Evolutionary conservation across 2,329 filamentous ascomycete genomes (phyloP).

Genomic region (Lomentospora prolificans): DNA sequence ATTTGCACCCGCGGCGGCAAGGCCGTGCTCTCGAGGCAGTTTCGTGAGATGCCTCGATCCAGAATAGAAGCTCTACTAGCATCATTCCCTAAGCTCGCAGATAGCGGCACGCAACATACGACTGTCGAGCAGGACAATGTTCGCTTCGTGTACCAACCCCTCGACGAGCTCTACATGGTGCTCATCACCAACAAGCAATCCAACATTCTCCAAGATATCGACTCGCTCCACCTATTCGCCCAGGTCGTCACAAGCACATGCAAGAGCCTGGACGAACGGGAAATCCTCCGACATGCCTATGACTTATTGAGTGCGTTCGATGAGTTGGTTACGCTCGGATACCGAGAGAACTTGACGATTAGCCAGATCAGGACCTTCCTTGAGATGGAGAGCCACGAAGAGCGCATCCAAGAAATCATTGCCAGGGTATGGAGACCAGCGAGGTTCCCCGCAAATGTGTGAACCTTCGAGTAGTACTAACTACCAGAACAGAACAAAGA

Average conservation of each 20-base stretch:
- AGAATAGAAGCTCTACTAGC: conserved; percentile 93
- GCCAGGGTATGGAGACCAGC: conserved; percentile 56
- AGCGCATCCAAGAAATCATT: conserved; percentile 97
- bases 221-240: conserved; percentile 93
- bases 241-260: conserved; percentile 96
- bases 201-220: conserved; percentile 98
- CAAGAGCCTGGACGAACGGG: conserved; percentile 89
- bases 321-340: conserved; percentile 90
- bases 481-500: conserved; percentile 72
- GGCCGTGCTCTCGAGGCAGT: conserved; percentile 94
- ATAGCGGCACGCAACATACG: conserved; percentile 92
- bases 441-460: no score
- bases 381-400: conserved; percentile 98
- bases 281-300: conserved; percentile 90
- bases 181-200: conserved; percentile 99
- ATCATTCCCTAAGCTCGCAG: conserved; percentile 94
- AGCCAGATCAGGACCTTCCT: conserved; percentile 98
- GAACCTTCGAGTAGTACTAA: conserved; percentile 15
- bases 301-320: conserved; percentile 95
- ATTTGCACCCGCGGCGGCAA: conserved; percentile 98
- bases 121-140: conserved; percentile 99
- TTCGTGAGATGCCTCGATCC: conserved; percentile 94
- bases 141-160: conserved; percentile 96
- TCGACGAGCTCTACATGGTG: conserved; percentile 99
- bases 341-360: conserved; percentile 90